Base-by-base conservation (phyloP, 2,329 filamentous ascomycete genomes). In the Sordariomycetes sp. region DNA sequence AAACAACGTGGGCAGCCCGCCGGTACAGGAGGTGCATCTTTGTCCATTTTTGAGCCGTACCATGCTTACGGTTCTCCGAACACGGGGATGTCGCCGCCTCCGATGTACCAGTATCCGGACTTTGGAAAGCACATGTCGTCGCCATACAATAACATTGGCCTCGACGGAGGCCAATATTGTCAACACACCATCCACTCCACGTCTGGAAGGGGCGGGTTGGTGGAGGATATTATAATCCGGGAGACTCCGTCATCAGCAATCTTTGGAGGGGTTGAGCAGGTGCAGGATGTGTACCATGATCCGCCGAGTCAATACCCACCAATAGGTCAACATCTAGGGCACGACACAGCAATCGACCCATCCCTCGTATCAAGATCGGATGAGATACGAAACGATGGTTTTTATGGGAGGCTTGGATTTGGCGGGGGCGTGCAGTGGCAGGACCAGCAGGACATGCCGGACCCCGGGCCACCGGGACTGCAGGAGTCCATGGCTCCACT, bases 81-180 rank as follows among this genome's bases (percentile, higher is more conserved):
- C 34, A 22, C 24, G 25, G 35, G n/a, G 17, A 45, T 48, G 25
- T 22, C 42, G 10, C 15, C 48, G 6, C 60, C 65, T 66, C 55
- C 62, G 64, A 28, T 70, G 8, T 72, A 70, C 57, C 67, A 70
- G 25, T 68, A 67, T 60, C 61, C 62, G 39, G 68, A 70, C 59
- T 66, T 68, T 3, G 66, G 65, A 20, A 72, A 71, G 62, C 67
- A 68, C n/a, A 60, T 69, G 57, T 65, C 71, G n/a, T 62, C 64
- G 25, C 66, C 67, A 20, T 76, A 75, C 62, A 69, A 65, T 56
- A 60, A 67, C 17, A 61, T 65, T 2, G 61, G 63, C 20, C 58
- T 70, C 15, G 60, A 61, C 1, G 62, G 64, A 10, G 63, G 63
- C 39, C 68, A 69, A 34, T 70, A 72, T 61, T 72, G 73, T 61